Evolutionary conservation across 2,329 filamentous ascomycete genomes (phyloP), one percentile per base, ranked within the genome.

Genomic region (Penicillium sp.): DNA sequence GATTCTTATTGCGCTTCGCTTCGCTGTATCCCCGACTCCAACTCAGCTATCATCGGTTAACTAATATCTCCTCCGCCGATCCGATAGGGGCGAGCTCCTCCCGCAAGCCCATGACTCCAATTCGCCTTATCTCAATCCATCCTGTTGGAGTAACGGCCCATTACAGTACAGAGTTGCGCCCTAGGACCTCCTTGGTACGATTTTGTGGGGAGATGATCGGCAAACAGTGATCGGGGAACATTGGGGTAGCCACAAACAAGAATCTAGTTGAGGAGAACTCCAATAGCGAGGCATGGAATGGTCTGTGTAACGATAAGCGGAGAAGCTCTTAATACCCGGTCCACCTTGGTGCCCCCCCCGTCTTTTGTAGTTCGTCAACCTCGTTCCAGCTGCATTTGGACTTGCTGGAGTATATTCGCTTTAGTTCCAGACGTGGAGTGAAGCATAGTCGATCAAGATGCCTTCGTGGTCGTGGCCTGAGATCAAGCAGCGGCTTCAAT

Each of bases 391-490:
- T 19, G 26, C 2, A 23, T 13, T 26, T 15, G 35, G 11, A 15
- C 21, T 41, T 41, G 15, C 35, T 35, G 6, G 15, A 41, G 35
- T 15, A 41, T 29, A n/a, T 15, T 26, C n/a, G 5, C 13, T 41
- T 15, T 41, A 15, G 44, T 52, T 21, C 2, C 19, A n/a, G 7
- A 35, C 26, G 31, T 15, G 17, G 49, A 31, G 29, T 41, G 35
- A 21, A 6, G 13, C 19, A 38, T 35, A 44, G 29, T 55, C 15
- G 26, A 31, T 46, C 35, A 54, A 2, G 19, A 60, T 60, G 57
- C 23, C 26, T 30, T 52, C 56, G 15, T 60, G 50, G 57, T 60
- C 57, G 50, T 57, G 55, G 55, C 47, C 55, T 26, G 57, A 55
- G 1, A 54, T 60, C 15, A 60, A 60, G 44, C 49, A 48, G 30